Evolutionary conservation across 2,329 filamentous ascomycete species (phyloP).

Genomic region (Knufia fluminis): DNA sequence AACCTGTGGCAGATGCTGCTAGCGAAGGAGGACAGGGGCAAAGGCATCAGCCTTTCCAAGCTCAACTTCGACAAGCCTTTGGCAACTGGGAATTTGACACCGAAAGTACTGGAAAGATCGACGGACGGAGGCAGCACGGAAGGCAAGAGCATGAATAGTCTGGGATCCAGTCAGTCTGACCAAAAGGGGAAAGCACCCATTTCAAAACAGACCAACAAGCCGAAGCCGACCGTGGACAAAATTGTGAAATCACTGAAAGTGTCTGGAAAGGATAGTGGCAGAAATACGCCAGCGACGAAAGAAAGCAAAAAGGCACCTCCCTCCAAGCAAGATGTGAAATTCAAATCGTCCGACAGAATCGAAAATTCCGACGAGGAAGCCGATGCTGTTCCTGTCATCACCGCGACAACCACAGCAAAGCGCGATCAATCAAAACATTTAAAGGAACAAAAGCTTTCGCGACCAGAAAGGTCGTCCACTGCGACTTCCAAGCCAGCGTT

Average conservation of each 20-base stretch:
- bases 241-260: constrained; percentile 1
- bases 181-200: constrained; percentile 5
- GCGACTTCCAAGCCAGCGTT: constrained; percentile 9
- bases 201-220: constrained; percentile 10
- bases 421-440: constrained; percentile 7
- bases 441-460: constrained; percentile 11
- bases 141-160: constrained; percentile 9
- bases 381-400: constrained; percentile 24
- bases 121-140: constrained; percentile 7
- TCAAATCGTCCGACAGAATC: constrained; percentile 47
- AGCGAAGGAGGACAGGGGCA: constrained; percentile 51
- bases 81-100: constrained; percentile 9
- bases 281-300: background rate
- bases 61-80: constrained; percentile 39
- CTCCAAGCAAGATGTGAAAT: constrained; percentile 30
- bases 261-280: constrained; percentile 24
- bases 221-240: constrained; percentile 12
- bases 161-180: background rate
- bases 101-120: background rate
- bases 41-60: constrained; percentile 52
- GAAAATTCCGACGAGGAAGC: constrained; percentile 44
- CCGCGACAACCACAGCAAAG: constrained; percentile 3
- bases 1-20: constrained; percentile 55
- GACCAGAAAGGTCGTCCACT: constrained; percentile 11
- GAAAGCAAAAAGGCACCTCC: background rate